These are phyloP conservation scores for Brettanomyces nanus DNA, from an alignment of 805 yeast genomes.

Conservation along the genomic window DNA sequence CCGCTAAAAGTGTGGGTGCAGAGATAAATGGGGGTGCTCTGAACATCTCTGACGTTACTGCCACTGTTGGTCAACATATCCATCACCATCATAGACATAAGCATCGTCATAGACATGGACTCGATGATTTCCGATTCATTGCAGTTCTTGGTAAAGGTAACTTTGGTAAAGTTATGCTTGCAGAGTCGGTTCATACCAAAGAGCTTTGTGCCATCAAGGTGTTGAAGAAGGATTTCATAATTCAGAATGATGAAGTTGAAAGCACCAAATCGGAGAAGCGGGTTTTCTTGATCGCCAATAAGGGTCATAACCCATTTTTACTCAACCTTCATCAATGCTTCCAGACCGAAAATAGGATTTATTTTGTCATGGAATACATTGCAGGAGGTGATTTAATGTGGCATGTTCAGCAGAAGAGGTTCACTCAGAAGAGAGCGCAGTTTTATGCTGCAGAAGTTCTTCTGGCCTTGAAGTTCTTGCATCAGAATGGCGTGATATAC, in stretches of 20 bases:
- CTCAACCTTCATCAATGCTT: slow-evolving; percentile 88
- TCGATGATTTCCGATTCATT: slow-evolving; percentile 89
- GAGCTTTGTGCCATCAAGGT: slow-evolving; percentile 93
- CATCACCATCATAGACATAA: slow-evolving; percentile 27
- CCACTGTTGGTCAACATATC: slow-evolving; percentile 9
- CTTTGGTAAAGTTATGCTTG: slow-evolving; percentile 96
- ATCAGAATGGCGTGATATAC: slow-evolving; percentile 91
- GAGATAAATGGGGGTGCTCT: slow-evolving; percentile 3
- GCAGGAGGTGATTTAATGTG: slow-evolving; percentile 99
- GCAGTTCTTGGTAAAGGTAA: slow-evolving; percentile 98
- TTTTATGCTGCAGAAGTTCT: slow-evolving; percentile 96
- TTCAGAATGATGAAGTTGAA: slow-evolving; percentile 93
- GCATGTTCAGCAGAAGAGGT: slow-evolving; percentile 92
- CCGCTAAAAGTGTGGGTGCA: background rate
- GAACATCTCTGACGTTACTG: slow-evolving; percentile 15
- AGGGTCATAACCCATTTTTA: slow-evolving; percentile 87
- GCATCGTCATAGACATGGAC: slow-evolving; percentile 69
- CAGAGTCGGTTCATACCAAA: slow-evolving; percentile 79
- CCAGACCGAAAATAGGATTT: slow-evolving; percentile 95
- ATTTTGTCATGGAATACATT: slow-evolving; percentile 97
- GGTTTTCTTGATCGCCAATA: slow-evolving; percentile 68
- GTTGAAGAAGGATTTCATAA: slow-evolving; percentile 88
- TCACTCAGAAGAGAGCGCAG: slow-evolving; percentile 87
- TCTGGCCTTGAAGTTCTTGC: slow-evolving; percentile 85
- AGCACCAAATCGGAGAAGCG: slow-evolving; percentile 92